A percentile compares a stretch with the other conserved stretches of the same genome.
Conservation (phyloP, 768 basidiomycete species). For the Podaxis mareebaensis region DNA sequence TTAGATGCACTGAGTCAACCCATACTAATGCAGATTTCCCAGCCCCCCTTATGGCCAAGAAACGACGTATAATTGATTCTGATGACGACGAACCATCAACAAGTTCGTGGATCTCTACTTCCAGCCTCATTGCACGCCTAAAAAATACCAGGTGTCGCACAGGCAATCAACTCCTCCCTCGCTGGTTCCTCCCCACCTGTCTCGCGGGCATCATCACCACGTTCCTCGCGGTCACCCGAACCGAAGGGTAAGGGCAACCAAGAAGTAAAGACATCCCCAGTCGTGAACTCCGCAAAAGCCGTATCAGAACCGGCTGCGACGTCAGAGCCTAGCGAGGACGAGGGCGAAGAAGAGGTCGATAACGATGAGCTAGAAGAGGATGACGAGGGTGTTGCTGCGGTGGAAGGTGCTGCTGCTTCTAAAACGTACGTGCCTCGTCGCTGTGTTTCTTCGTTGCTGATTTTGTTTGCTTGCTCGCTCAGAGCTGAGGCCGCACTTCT, state of each 20-base stretch:
- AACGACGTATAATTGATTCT: slow-evolving; percentile 52
- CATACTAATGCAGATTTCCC: slow-evolving; percentile 8
- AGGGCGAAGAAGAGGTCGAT: slow-evolving; percentile 35
- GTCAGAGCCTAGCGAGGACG: slow-evolving; percentile 25
- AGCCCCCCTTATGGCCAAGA: slow-evolving; percentile 45
- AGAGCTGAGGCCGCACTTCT: slow-evolving; percentile 73
- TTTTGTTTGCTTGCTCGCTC: slow-evolving; percentile 6
- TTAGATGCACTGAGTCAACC: neutral
- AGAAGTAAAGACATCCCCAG: slow-evolving; percentile 25
- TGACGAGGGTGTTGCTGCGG: slow-evolving; percentile 18
- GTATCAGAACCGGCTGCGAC: slow-evolving; percentile 26
- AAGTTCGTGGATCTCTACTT: neutral
- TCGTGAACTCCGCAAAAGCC: slow-evolving; percentile 23
- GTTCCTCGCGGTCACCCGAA: slow-evolving; percentile 4
- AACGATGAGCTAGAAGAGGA: slow-evolving; percentile 25
- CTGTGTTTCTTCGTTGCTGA: neutral
- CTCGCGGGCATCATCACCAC: slow-evolving; percentile 3
- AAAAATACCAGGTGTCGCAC: neutral
- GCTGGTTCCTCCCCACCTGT: slow-evolving; percentile 8
- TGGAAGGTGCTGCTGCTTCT: slow-evolving; percentile 46
- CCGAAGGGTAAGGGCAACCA: slow-evolving; percentile 15
- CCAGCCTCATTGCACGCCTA: slow-evolving; percentile 10
- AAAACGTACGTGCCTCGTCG: slow-evolving; percentile 51
- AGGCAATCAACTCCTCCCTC: slow-evolving; percentile 7
- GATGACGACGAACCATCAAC: slow-evolving; percentile 47